A percentile compares a stretch with the other conserved stretches of the same genome.
Evolutionary conservation across 2,329 filamentous ascomycete genomes (phyloP).

Genomic region (Colletotrichum sp.): DNA sequence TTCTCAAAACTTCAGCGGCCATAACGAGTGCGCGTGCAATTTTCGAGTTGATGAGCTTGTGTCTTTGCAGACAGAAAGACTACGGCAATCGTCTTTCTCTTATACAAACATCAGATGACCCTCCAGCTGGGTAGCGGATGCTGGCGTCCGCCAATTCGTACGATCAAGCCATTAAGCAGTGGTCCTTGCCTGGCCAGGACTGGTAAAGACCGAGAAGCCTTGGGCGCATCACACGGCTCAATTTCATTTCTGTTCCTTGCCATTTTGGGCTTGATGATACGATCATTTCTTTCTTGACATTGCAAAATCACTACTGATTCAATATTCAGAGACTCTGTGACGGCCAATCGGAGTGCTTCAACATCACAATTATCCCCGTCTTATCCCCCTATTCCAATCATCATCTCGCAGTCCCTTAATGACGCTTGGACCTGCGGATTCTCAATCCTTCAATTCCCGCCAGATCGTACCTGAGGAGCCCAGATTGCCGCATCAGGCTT

Average conservation of each 20-base stretch:
- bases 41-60: background rate
- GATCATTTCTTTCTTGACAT: background rate
- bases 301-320: fast-evolving
- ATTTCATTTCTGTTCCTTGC: background rate
- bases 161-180: background rate
- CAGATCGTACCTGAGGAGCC: background rate
- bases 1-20: background rate
- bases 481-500: constrained; percentile 26
- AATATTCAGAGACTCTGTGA: background rate
- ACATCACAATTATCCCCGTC: background rate
- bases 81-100: background rate
- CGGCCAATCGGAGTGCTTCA: background rate
- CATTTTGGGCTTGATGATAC: background rate
- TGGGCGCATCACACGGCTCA: background rate
- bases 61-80: background rate
- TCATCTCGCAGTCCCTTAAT: fast-evolving
- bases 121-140: background rate
- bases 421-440: background rate
- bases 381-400: background rate
- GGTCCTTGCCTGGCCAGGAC: background rate
- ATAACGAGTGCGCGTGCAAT: background rate
- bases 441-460: background rate
- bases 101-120: background rate
- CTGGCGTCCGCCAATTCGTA: fast-evolving
- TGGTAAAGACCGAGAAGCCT: fast-evolving